Conservation (phyloP, 2,329 filamentous ascomycete genomes). For the Diaporthe ampelina region DNA sequence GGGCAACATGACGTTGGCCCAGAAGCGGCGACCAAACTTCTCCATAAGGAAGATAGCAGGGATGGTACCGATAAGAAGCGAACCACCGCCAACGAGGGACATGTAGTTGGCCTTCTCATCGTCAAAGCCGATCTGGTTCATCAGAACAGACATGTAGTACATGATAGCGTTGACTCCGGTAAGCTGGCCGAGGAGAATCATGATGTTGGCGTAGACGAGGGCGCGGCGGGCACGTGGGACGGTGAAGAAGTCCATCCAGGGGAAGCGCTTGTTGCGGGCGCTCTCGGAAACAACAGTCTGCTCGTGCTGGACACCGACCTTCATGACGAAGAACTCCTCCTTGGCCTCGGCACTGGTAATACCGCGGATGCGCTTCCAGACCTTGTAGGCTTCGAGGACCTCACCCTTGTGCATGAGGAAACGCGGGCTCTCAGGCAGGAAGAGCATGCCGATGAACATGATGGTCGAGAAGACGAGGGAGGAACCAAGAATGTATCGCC, state of each 20-base stretch:
- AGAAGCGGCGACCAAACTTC: constrained; percentile 79
- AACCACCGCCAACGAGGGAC: constrained; percentile 79
- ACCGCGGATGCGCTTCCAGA: constrained; percentile 81
- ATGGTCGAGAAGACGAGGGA: constrained; percentile 79
- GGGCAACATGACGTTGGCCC: constrained; percentile 79
- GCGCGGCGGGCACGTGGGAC: constrained; percentile 76
- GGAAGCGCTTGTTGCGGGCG: constrained; percentile 67
- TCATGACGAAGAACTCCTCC: constrained; percentile 82
- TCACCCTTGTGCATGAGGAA: constrained; percentile 78
- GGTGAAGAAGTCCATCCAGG: constrained; percentile 82
- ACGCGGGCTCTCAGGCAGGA: constrained; percentile 78
- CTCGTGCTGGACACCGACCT: constrained; percentile 70
- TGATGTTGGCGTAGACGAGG: constrained; percentile 76
- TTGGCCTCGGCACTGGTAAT: constrained; percentile 67
- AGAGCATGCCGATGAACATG: constrained; percentile 75
- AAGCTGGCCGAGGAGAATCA: constrained; percentile 79
- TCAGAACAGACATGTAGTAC: constrained; percentile 80
- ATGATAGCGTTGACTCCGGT: constrained; percentile 79
- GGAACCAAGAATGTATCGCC: constrained; percentile 81
- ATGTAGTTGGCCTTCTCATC: constrained; percentile 76
- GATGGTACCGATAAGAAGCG: constrained; percentile 76
- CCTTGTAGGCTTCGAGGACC: constrained; percentile 72
- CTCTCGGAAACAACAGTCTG: constrained; percentile 66
- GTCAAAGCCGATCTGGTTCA: constrained; percentile 77
- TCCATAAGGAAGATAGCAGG: constrained; percentile 81